Conservation (phyloP, 164 flowering plant genomes). For the Vitis rotundifolia region DNA sequence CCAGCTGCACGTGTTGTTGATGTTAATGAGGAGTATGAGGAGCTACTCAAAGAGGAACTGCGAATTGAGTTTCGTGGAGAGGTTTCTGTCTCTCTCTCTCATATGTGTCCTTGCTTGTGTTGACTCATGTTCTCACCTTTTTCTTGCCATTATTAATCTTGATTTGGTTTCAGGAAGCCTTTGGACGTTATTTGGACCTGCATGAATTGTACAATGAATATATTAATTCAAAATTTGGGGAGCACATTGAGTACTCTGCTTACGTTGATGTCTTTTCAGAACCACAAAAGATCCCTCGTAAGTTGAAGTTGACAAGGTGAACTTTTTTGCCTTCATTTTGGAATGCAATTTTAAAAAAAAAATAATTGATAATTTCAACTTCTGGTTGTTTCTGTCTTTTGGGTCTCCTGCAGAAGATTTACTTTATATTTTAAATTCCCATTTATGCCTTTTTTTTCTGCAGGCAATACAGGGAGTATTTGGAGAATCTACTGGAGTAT, state of each 20-base stretch:
- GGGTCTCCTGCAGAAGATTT: no score
- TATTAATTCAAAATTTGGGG: constrained; percentile 84
- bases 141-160: background rate
- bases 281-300: constrained; percentile 60
- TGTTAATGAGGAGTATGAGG: constrained; percentile 73
- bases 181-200: constrained; percentile 85
- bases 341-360: no score
- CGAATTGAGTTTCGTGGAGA: constrained; percentile 92
- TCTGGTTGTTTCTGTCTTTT: no score
- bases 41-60: constrained; percentile 87
- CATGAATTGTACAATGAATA: constrained; percentile 88
- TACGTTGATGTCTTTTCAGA: constrained; percentile 79
- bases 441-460: constrained; percentile 11
- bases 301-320: constrained; percentile 73
- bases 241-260: constrained; percentile 76
- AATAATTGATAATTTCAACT: no score
- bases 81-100: constrained; percentile 39
- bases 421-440: background rate
- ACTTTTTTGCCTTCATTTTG: background rate
- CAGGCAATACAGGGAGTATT: constrained; percentile 84
- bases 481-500: constrained; percentile 79
- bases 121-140: background rate
- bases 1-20: constrained; percentile 90
- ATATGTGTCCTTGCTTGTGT: background rate
- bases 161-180: constrained; percentile 67